These are phyloP conservation scores for Phycomyces blakesleeanus DNA, from an alignment of 192 early-diverging fungal genomes.

Conservation along the genomic window DNA sequence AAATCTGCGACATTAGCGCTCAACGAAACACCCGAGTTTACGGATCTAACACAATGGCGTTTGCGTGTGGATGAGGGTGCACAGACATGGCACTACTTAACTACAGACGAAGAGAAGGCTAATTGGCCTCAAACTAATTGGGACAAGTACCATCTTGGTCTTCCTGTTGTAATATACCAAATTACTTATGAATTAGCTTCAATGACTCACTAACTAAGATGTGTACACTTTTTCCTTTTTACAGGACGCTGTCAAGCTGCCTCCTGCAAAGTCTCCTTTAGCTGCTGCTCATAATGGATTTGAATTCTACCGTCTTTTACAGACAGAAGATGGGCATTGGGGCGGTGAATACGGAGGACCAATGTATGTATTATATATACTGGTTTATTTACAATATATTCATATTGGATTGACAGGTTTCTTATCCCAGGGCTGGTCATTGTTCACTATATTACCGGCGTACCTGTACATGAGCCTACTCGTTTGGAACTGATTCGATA, in stretches of 20 bases:
- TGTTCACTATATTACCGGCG: slow-evolving; percentile 80
- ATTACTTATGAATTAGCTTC: neutral
- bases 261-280: slow-evolving; percentile 61
- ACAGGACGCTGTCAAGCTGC: slow-evolving; percentile 52
- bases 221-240: neutral
- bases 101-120: slow-evolving; percentile 43
- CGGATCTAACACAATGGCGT: slow-evolving; percentile 86
- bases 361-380: slow-evolving; percentile 44
- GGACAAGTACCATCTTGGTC: slow-evolving; percentile 90
- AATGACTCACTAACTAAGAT: neutral
- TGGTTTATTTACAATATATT: neutral
- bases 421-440: slow-evolving; percentile 89
- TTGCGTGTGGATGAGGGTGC: slow-evolving; percentile 80
- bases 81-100: slow-evolving; percentile 89
- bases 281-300: slow-evolving; percentile 90
- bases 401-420: slow-evolving; percentile 47
- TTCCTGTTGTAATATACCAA: slow-evolving; percentile 43
- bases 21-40: slow-evolving; percentile 33
- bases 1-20: slow-evolving; percentile 17
- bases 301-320: slow-evolving; percentile 81
- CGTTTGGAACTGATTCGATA: slow-evolving; percentile 83
- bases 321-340: slow-evolving; percentile 94
- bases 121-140: slow-evolving; percentile 70
- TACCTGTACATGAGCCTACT: slow-evolving; percentile 59
- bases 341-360: slow-evolving; percentile 96